phyloP scores from a whole-genome alignment of 306 rosid genomes.

The Crotalaria pallida region DNA sequence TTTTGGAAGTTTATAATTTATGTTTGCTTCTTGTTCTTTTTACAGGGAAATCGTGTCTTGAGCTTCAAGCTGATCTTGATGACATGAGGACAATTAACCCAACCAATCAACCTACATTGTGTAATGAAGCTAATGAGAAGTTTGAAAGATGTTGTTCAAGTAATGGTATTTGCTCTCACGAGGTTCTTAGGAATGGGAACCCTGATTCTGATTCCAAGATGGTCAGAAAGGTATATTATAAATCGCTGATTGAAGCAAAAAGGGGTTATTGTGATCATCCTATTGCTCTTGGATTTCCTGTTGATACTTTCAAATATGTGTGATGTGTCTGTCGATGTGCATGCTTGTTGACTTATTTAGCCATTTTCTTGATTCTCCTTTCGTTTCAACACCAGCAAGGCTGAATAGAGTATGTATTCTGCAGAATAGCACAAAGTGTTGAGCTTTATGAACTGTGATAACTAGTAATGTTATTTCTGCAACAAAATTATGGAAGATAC shows the following conservation, averaged over 20 bases:
- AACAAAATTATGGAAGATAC: not conserved
- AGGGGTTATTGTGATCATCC: conserved; percentile 13
- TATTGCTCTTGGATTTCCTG: conserved; percentile 9
- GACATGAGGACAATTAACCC: conserved; percentile 29
- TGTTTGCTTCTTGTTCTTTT: conserved; percentile 17
- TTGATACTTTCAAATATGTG: conserved; percentile 9
- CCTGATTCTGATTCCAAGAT: conserved; percentile 47
- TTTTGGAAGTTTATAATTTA: not conserved
- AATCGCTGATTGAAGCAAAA: conserved; percentile 1
- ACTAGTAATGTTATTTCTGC: not conserved
- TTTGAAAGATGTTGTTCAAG: conserved; percentile 55
- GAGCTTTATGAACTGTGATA: conserved; percentile 6
- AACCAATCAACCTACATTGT: conserved; percentile 25
- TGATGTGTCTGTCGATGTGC: not conserved
- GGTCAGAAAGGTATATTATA: conserved; percentile 52
- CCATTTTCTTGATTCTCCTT: conserved; percentile 15
- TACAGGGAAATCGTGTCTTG: conserved; percentile 45
- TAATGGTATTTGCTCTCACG: conserved; percentile 89
- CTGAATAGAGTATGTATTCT: conserved; percentile 3
- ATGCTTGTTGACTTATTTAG: not conserved
- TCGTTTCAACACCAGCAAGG: not conserved
- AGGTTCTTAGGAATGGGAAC: conserved; percentile 70
- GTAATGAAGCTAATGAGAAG: conserved; percentile 24
- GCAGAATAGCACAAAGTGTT: conserved; percentile 10
- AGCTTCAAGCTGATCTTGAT: conserved; percentile 27